Evolutionary conservation across 108 stramenopile genomes (phyloP).

Genomic region (Skeletonema menzelii): DNA sequence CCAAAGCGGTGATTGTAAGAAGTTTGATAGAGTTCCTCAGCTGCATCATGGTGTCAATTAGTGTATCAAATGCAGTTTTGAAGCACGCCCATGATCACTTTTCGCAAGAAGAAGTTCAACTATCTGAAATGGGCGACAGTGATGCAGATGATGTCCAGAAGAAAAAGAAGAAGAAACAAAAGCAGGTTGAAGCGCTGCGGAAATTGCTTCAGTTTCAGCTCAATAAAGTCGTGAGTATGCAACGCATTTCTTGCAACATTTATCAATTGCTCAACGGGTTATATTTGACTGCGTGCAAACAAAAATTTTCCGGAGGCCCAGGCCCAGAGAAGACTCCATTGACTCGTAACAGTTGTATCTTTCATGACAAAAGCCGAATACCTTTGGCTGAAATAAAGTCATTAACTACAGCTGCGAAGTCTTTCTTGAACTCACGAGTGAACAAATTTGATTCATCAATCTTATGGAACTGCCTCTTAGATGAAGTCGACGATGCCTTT

Average conservation of each 20-base stretch:
- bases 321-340: neutral
- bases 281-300: neutral
- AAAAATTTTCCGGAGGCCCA: neutral
- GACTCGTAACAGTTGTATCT: neutral
- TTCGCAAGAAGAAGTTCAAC: conserved; percentile 3
- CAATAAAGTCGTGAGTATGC: conserved; percentile 33
- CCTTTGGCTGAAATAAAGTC: conserved; percentile 16
- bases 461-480: conserved; percentile 34
- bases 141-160: neutral
- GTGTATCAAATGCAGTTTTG: conserved; percentile 30
- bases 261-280: neutral
- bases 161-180: conserved; percentile 15
- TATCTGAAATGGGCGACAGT: neutral
- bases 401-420: neutral
- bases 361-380: conserved; percentile 11
- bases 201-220: conserved; percentile 44
- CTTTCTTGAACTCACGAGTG: conserved; percentile 19
- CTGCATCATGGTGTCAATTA: conserved; percentile 27
- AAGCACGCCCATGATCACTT: conserved; percentile 46
- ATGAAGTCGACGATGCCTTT: conserved; percentile 21
- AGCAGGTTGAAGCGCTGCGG: conserved; percentile 20
- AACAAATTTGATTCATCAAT: conserved; percentile 12
- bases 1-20: conserved; percentile 12
- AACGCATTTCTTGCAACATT: conserved; percentile 21
- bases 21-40: conserved; percentile 33